phyloP scores from a whole-genome alignment of 2,329 filamentous ascomycete species.

The Blastomyces gilchristii region DNA sequence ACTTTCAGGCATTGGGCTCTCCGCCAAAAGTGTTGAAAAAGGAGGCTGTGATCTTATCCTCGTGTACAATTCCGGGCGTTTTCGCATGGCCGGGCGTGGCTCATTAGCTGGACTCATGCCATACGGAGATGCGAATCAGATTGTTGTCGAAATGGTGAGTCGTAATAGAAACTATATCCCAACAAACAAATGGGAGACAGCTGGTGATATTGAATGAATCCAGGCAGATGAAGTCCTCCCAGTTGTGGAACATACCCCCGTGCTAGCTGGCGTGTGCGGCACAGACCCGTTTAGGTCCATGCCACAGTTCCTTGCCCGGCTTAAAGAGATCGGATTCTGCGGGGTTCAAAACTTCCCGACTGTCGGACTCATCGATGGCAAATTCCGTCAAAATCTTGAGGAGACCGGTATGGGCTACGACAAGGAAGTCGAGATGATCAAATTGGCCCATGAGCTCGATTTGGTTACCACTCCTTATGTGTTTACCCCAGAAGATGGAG shows the following conservation, averaged over 20 bases:
- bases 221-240: constrained; percentile 57
- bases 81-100: constrained; percentile 61
- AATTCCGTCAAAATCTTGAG: constrained; percentile 57
- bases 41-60: constrained; percentile 61
- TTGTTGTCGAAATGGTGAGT: constrained; percentile 56
- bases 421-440: constrained; percentile 57
- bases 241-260: constrained; percentile 52
- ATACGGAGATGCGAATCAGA: constrained; percentile 59
- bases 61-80: constrained; percentile 62
- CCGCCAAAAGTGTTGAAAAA: constrained; percentile 59
- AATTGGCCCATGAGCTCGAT: constrained; percentile 47
- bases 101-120: constrained; percentile 61
- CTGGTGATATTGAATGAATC: background rate
- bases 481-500: constrained; percentile 52
- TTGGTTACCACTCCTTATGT: constrained; percentile 61
- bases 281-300: constrained; percentile 60
- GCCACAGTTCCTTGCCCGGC: constrained; percentile 47
- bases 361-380: constrained; percentile 59
- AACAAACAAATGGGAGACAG: background rate
- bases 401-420: constrained; percentile 63
- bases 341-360: constrained; percentile 67
- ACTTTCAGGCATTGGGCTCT: constrained; percentile 52
- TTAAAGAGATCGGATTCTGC: constrained; percentile 54
- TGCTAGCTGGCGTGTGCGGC: constrained; percentile 60
- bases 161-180: background rate